Percentiles rank a stretch among this genome's conserved stretches.
phyloP scores from a whole-genome alignment of 2,329 filamentous ascomycete genomes.

The Amauroascus niger region DNA sequence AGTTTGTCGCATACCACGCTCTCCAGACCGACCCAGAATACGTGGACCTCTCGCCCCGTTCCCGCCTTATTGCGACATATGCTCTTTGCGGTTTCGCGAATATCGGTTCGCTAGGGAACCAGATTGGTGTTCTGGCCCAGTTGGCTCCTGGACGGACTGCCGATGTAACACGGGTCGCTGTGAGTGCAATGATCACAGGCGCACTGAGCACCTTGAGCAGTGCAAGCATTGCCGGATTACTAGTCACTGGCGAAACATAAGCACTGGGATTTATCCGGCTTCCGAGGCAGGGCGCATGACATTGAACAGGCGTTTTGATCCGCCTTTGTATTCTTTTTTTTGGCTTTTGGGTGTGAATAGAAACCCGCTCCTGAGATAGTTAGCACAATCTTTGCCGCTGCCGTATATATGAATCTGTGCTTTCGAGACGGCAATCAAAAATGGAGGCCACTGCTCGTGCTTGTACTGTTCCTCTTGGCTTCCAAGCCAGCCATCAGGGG shows the following conservation, averaged over 20 bases:
- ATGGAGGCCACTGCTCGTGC: not conserved
- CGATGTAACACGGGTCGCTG: conserved; percentile 63
- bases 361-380: too few species aligned
- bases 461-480: not conserved
- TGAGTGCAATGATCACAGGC: conserved; percentile 69
- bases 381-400: too few species aligned
- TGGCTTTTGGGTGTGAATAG: too few species aligned
- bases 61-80: conserved; percentile 74
- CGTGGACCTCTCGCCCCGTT: conserved; percentile 54
- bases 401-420: too few species aligned
- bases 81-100: conserved; percentile 76
- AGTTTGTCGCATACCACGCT: conserved; percentile 61
- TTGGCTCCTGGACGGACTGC: conserved; percentile 64
- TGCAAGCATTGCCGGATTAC: conserved; percentile 66
- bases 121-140: conserved; percentile 79
- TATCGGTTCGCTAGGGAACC: conserved; percentile 76
- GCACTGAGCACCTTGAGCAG: conserved; percentile 69
- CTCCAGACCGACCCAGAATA: conserved; percentile 49
- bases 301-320: not conserved
- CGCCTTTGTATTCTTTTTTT: too few species aligned
- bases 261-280: not conserved
- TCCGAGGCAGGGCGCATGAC: not conserved
- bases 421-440: not conserved
- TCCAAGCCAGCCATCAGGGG: too few species aligned
- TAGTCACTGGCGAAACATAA: conserved; percentile 49